Evolutionary conservation across 805 yeast species (phyloP).

Genomic region (Zygosaccharomyces rouxii): DNA sequence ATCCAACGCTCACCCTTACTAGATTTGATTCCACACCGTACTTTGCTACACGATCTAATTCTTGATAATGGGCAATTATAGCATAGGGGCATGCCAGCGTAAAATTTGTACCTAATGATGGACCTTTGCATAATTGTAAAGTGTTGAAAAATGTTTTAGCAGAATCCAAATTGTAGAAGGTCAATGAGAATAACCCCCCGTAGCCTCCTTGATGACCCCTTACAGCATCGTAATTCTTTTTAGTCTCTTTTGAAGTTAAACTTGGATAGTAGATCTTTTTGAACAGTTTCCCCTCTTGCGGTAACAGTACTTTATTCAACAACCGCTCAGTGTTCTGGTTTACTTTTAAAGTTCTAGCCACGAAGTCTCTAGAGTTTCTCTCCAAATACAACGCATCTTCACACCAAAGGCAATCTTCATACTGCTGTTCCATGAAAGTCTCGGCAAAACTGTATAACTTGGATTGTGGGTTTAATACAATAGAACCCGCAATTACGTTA

Average conservation of each 20-base stretch:
- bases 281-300: slow-evolving; percentile 45
- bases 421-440: slow-evolving; percentile 41
- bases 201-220: slow-evolving; percentile 74
- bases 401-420: slow-evolving; percentile 80
- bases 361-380: slow-evolving; percentile 88
- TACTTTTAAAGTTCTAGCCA: slow-evolving; percentile 49
- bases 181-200: slow-evolving; percentile 78
- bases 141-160: slow-evolving; percentile 74
- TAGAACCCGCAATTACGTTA: slow-evolving; percentile 91
- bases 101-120: slow-evolving; percentile 86
- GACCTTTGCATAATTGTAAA: slow-evolving; percentile 56
- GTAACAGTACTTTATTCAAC: slow-evolving; percentile 45
- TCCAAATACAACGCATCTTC: slow-evolving; percentile 92
- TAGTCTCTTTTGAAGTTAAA: slow-evolving; percentile 42
- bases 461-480: slow-evolving; percentile 70
- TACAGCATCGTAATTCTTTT: slow-evolving; percentile 63
- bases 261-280: slow-evolving; percentile 71
- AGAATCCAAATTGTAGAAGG: slow-evolving; percentile 57
- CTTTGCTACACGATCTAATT: slow-evolving; percentile 69
- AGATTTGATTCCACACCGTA: slow-evolving; percentile 81
- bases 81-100: slow-evolving; percentile 82
- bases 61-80: slow-evolving; percentile 77
- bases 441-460: slow-evolving; percentile 43
- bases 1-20: slow-evolving; percentile 78
- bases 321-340: slow-evolving; percentile 54